phyloP scores from a whole-genome alignment of 305 asterid species.

The Salvia sclarea region DNA sequence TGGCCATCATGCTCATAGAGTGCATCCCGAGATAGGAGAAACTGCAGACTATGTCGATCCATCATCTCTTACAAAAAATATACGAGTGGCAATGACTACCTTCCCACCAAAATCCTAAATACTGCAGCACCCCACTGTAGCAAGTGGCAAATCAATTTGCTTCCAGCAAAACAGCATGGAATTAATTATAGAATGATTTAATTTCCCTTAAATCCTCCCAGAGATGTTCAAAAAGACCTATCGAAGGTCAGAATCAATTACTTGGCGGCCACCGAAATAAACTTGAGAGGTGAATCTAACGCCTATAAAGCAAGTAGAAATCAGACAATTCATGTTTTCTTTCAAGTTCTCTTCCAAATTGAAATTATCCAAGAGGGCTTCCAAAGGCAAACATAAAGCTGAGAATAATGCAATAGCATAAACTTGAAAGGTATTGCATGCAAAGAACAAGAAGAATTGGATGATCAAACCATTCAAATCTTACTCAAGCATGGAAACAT shows the following conservation, averaged over 20 bases:
- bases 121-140: neutral
- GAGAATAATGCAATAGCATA: neutral
- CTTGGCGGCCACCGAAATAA: slow-evolving; percentile 6
- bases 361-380: neutral
- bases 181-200: neutral
- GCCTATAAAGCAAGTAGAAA: neutral
- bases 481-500: neutral
- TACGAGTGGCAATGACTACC: neutral
- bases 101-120: slow-evolving; percentile 10
- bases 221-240: neutral
- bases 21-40: neutral
- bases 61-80: neutral
- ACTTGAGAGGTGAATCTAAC: neutral
- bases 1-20: neutral
- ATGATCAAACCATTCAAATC: neutral
- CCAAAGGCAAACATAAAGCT: neutral
- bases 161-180: neutral
- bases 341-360: neutral
- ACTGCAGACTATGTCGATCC: neutral
- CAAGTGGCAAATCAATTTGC: slow-evolving; percentile 1
- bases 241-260: neutral
- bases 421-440: neutral
- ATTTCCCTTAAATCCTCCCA: neutral
- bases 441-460: neutral
- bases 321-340: neutral